phyloP scores from a whole-genome alignment of 768 basidiomycete genomes.

The Rhodotorula babjevae region DNA sequence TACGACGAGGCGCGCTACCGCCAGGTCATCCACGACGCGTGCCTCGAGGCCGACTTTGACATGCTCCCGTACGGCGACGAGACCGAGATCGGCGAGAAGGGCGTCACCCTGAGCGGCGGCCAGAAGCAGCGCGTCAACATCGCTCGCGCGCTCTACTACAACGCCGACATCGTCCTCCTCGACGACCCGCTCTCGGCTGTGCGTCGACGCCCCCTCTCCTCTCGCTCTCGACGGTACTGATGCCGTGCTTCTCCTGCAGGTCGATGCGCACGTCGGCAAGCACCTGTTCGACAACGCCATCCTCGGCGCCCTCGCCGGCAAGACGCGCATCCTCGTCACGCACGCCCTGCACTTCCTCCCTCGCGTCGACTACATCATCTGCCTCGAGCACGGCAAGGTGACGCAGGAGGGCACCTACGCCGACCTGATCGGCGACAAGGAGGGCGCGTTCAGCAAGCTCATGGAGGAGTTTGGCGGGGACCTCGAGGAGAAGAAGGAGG shows the following conservation, averaged over 20 bases:
- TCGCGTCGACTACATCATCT: conserved; percentile 74
- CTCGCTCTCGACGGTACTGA: not conserved
- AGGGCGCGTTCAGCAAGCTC: conserved; percentile 68
- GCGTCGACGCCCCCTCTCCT: not conserved
- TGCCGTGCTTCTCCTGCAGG: conserved; percentile 30
- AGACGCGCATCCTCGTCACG: conserved; percentile 84
- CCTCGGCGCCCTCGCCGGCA: conserved; percentile 58
- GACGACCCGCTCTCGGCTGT: conserved; percentile 61
- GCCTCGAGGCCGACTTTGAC: conserved; percentile 36
- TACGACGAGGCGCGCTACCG: conserved; percentile 63
- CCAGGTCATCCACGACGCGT: conserved; percentile 31
- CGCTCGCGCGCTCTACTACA: conserved; percentile 77
- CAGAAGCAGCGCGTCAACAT: conserved; percentile 77
- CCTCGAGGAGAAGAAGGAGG: conserved; percentile 43
- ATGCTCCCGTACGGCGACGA: conserved; percentile 33
- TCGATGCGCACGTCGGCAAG: conserved; percentile 89
- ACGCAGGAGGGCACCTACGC: conserved; percentile 74
- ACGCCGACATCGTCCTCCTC: conserved; percentile 69
- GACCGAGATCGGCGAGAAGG: conserved; percentile 68
- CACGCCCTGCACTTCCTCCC: conserved; percentile 89
- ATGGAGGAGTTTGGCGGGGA: conserved; percentile 58
- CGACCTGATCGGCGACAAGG: conserved; percentile 59
- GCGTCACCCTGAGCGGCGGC: not conserved
- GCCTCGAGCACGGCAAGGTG: conserved; percentile 69
- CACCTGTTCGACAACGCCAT: conserved; percentile 79